Base-by-base conservation (phyloP, 768 basidiomycete species). In the Coprinopsis sp. region DNA sequence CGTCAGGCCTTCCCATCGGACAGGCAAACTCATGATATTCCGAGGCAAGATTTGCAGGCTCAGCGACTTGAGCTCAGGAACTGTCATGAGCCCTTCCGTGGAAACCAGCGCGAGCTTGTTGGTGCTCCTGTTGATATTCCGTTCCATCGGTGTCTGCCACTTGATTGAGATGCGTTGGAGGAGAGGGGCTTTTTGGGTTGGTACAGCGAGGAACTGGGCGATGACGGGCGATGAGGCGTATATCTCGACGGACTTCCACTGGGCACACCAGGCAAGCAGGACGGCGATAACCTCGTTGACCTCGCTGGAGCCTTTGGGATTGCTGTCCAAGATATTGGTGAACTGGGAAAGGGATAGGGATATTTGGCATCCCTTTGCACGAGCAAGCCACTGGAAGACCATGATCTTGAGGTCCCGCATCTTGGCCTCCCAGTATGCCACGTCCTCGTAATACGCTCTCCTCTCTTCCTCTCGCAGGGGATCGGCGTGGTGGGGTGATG, bases 231-330 rank as follows among this genome's bases (percentile, higher is more conserved):
- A 29, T 27, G 45, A 37, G 7, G 45, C 45, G 25, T 37, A 37
- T 10, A 46, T 29, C 24, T 46, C 34, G n/a, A 46, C 16, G 5
- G 34, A 38, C 36, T 38, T 46, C 45, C 45, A 46, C 19, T 46
- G 45, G n/a, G n/a, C 24, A 16, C 34, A 30, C 11, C 18, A 38
- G 3, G 23, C n/a, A 18, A 37, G 36, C 1, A 46, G 23, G 25
- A 37, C 36, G 18, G 34, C 34, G 22, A 46, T 24, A 1, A 46
- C 27, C 14, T 37, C 27, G 36, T 46, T 37, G 24, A 37, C 24
- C 10, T 36, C 24, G 24, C 16, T 28, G 18, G 12, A 16, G 6
- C 45, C 45, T 28, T 46, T 46, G 24, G 45, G 12, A 16, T 42
- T n/a, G 6, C 19, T 12, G 19, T 46, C 45, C 25, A 37, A 24